phyloP scores from a whole-genome alignment of 331 rosid species.

The Erythrophleum ivorense region DNA sequence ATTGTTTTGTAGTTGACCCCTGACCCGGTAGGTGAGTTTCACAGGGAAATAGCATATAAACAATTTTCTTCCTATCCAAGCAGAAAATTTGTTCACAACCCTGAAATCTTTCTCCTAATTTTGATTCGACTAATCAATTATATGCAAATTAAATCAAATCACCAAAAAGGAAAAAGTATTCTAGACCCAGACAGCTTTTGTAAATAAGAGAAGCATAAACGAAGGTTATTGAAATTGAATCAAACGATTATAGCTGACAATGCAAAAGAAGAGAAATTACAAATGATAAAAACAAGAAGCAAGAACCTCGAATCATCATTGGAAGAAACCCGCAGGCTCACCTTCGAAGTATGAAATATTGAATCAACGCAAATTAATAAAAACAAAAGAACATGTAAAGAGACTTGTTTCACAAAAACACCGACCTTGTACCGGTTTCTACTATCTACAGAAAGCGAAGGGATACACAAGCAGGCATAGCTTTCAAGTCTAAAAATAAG shows the following conservation, averaged over 20 bases:
- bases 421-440: not conserved
- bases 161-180: not conserved
- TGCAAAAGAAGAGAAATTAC: not conserved
- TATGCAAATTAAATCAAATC: not conserved
- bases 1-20: not conserved
- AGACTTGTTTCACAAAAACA: not conserved
- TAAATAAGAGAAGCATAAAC: not conserved
- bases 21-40: not conserved
- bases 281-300: not conserved
- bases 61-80: slow-evolving; percentile 14
- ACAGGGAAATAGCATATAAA: not conserved
- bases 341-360: slow-evolving; percentile 3
- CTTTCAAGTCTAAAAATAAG: not conserved
- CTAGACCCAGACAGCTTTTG: not conserved
- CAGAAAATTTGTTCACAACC: slow-evolving; percentile 3
- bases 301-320: not conserved
- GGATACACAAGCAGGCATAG: not conserved
- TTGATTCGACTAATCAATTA: not conserved
- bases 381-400: not conserved
- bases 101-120: slow-evolving; percentile 12
- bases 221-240: not conserved
- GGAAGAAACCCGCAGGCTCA: not conserved
- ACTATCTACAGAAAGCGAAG: not conserved
- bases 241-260: not conserved
- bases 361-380: not conserved